Conservation (phyloP, 768 basidiomycete genomes). For the Pleurotus salmoneostramineus region DNA sequence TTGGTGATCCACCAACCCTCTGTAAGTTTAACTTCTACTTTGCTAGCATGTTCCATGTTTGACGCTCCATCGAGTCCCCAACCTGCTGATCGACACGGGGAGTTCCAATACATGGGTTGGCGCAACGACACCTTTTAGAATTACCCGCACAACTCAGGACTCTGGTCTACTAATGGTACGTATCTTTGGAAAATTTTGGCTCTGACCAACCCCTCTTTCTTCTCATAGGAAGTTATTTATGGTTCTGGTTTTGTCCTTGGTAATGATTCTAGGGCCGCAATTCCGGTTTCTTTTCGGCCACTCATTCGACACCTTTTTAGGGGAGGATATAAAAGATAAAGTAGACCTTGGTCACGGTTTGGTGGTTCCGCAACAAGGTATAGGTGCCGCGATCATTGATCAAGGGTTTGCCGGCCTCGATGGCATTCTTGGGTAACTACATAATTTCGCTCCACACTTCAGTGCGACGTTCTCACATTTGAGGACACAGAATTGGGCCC, state of each 20-base stretch:
- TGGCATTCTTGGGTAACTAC: slow-evolving; percentile 47
- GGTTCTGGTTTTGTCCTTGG: slow-evolving; percentile 42
- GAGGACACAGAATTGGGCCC: slow-evolving; percentile 38
- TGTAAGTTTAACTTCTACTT: not conserved
- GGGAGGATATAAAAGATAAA: slow-evolving; percentile 30
- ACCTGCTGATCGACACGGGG: slow-evolving; percentile 19
- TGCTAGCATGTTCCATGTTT: not conserved
- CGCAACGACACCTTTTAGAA: slow-evolving; percentile 25
- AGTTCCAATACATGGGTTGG: slow-evolving; percentile 55
- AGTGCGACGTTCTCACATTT: not conserved
- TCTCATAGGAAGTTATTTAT: slow-evolving; percentile 33
- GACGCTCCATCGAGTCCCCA: slow-evolving; percentile 5
- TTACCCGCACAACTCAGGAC: slow-evolving; percentile 31
- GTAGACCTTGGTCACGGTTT: slow-evolving; percentile 35
- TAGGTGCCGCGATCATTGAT: slow-evolving; percentile 36
- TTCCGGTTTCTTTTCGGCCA: not conserved
- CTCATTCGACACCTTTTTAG: slow-evolving; percentile 11
- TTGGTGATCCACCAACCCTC: slow-evolving; percentile 9
- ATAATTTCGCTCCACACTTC: not conserved
- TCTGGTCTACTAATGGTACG: slow-evolving; percentile 12
- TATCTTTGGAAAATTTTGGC: not conserved
- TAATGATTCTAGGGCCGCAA: slow-evolving; percentile 8
- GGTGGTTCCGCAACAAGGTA: slow-evolving; percentile 36
- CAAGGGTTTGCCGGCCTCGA: slow-evolving; percentile 34
- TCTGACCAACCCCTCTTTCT: not conserved